These are phyloP conservation scores for Komagataella kurtzmanii DNA, from an alignment of 805 yeast species.

Conservation along the genomic window DNA sequence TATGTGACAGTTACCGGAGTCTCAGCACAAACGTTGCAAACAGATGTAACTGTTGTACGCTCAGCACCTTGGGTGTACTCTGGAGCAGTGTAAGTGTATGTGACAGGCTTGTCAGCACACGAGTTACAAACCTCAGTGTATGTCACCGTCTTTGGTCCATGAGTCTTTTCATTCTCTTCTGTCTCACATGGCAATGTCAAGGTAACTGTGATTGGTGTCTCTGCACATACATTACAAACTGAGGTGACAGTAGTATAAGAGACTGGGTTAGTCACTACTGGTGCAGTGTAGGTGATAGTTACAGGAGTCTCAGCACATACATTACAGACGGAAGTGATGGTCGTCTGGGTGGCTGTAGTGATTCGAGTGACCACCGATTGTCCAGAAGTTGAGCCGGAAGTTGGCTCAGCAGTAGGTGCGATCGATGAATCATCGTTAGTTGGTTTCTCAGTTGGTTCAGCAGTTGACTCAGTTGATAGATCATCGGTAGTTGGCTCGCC, in stretches of 20 bases:
- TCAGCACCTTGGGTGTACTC: background rate
- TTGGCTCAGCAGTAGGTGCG: background rate
- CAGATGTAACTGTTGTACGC: background rate
- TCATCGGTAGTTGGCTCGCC: no score
- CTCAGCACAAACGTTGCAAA: background rate
- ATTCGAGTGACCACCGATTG: background rate
- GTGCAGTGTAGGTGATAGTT: background rate
- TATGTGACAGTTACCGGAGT: background rate
- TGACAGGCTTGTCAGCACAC: background rate
- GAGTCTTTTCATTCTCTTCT: background rate
- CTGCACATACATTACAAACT: background rate
- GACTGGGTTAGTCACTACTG: background rate
- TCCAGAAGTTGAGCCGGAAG: background rate
- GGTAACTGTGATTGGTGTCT: background rate
- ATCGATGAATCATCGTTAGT: background rate
- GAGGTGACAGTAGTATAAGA: background rate
- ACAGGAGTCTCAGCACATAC: background rate
- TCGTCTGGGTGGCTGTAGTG: background rate
- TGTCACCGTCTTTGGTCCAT: background rate
- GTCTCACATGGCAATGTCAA: background rate
- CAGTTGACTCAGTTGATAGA: background rate
- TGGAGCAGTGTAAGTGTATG: background rate
- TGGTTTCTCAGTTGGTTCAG: no score
- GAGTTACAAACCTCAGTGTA: background rate
- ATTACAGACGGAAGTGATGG: background rate